phyloP scores from a whole-genome alignment of 1,139 yeast genomes.

The Scheffersomyces cryptocercus region DNA sequence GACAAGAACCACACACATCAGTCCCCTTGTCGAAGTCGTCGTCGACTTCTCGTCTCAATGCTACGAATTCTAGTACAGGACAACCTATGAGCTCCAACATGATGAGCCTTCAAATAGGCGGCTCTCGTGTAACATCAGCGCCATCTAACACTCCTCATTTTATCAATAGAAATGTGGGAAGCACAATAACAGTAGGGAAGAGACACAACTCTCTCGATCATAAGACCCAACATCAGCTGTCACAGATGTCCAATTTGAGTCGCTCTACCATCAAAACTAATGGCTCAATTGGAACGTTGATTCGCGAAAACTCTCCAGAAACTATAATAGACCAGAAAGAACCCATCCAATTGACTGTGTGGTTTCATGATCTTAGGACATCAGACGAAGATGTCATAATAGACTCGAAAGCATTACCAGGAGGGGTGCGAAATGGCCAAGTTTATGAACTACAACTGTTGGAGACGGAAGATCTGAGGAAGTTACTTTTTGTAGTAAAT shows the following conservation, averaged over 20 bases:
- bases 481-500: constrained; percentile 26
- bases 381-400: constrained; percentile 62
- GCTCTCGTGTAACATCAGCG: constrained; percentile 4
- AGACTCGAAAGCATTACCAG: constrained; percentile 58
- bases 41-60: constrained; percentile 2
- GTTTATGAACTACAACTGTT: constrained; percentile 56
- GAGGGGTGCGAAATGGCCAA: constrained; percentile 65
- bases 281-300: not conserved
- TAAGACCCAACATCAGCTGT: not conserved
- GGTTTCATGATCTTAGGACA: constrained; percentile 73
- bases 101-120: constrained; percentile 10
- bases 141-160: constrained; percentile 4
- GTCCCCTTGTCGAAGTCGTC: no score
- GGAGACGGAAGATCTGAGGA: constrained; percentile 32
- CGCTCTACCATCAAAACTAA: not conserved
- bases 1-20: no score
- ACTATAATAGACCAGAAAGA: constrained; percentile 9
- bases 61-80: no score
- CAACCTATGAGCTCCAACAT: constrained; percentile 9
- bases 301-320: not conserved
- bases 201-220: constrained; percentile 3
- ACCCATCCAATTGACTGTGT: constrained; percentile 53
- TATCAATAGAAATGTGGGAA: constrained; percentile 15
- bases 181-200: constrained; percentile 19
- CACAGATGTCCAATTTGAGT: not conserved